Percentiles rank a stretch among this genome's conserved stretches.
Evolutionary conservation across 768 basidiomycete species (phyloP).

Genomic region (Amanita subjunquillea): DNA sequence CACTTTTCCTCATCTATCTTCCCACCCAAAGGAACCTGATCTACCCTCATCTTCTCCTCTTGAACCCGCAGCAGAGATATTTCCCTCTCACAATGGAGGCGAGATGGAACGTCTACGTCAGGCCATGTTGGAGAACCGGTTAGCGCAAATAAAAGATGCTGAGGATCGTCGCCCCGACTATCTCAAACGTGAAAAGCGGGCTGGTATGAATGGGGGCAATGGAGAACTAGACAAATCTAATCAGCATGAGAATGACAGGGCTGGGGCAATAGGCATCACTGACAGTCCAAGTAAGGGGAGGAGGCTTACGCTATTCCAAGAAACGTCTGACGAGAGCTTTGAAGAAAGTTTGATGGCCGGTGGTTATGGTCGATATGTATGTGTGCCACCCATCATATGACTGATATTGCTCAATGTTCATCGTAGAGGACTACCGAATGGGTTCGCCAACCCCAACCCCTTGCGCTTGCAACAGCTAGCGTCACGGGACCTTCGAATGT

Average conservation of each 20-base stretch:
- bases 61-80: conserved; percentile 10
- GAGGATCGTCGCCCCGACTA: conserved; percentile 68
- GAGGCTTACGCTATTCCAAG: conserved; percentile 66
- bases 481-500: conserved; percentile 32
- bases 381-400: conserved; percentile 19
- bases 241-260: conserved; percentile 18
- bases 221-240: conserved; percentile 23
- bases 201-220: conserved; percentile 31
- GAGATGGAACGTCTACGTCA: conserved; percentile 55
- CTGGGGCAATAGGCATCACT: conserved; percentile 42
- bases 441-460: conserved; percentile 45
- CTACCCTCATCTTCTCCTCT: conserved; percentile 15
- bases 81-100: conserved; percentile 27
- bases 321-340: conserved; percentile 77
- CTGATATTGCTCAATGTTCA: background rate
- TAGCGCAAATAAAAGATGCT: conserved; percentile 37
- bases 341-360: conserved; percentile 80
- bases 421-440: conserved; percentile 47
- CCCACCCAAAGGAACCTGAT: conserved; percentile 8
- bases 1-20: background rate
- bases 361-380: conserved; percentile 68
- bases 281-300: conserved; percentile 68
- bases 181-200: conserved; percentile 47
- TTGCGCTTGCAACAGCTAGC: conserved; percentile 28
- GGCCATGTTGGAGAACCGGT: conserved; percentile 38